Evolutionary conservation across 352 stramenopile species (phyloP), one percentile per base, ranked within the genome.

Genomic region (Pilasporangium apinafurcum): DNA sequence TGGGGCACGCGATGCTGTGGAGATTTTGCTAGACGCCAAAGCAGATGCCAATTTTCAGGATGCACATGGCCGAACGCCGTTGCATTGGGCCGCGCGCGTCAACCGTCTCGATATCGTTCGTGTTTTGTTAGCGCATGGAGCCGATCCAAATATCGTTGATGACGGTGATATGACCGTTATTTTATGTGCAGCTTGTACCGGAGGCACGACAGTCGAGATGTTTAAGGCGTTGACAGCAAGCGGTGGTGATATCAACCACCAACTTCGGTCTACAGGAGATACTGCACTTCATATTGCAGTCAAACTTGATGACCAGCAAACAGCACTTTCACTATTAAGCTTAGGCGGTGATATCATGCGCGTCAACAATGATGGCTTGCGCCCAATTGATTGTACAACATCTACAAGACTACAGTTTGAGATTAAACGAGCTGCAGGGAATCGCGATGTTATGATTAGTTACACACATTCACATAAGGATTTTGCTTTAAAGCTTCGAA

Each of bases 1-100:
- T 45, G 80, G 77, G 2, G 64, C 77, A 14, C 66, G 74, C 30
- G 46, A 68, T 21, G 73, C 76, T 0, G 65, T 85, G 0, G 68
- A 82, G 37, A 56, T 86, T 21, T 51, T 92, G 12, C 42, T 92
- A 8, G 63, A 60, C 29, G 72, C 74, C 1, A 67, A 67, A 3
- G 80, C 80, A 0, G 66, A 88, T 33, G 65, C 73, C 0, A 80
- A 92, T 43, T 70, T 75, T 27, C 66, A 84, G 35, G 79, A 92
- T 48, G 62, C 71, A 3, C 71, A 65, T 27, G 76, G 76, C 29
- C 67, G 79, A 12, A 88, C 72, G 20, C 62, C 79, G 5, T 45
- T 92, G 40, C 79, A 92, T 42, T 92, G 79, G 79, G 79, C 79
- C 12, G 79, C 79, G 26, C 76, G 79, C 10, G 76, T 86, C 7